Base-by-base conservation (phyloP, 1,284 basidiomycete genomes). In the Heterobasidion parviporum region DNA sequence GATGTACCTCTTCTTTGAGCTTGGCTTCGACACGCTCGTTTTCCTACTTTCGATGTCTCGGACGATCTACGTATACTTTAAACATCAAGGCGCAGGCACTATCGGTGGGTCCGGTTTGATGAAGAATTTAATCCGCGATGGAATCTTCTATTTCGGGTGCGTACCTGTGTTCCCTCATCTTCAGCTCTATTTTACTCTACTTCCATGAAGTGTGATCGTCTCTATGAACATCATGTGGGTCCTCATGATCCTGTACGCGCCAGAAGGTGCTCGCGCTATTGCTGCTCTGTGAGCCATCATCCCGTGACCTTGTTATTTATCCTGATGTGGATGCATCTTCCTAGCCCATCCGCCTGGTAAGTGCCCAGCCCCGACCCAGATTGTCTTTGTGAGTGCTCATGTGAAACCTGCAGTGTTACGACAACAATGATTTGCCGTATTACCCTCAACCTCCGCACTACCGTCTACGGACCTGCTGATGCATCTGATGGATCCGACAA, bases 161-260 rank as follows among this genome's bases (percentile, higher is more conserved):
- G 58, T 38, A 35, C n/a, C 15, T 43, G 18, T 34, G 33, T 20
- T 20, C 14, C 41, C 10, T 3, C 5, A 41, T 6, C 18, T 50
- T 59, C 16, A 12, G n/a, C 38, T 41, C 38, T 41, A 41, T 41
- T 41, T n/a, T 12, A 41, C 38, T 41, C n/a, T 6, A 6, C 38
- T 41, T 9, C 41, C 38, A 32, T 16, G 46, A 34, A 60, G 60
- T 6, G 58, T 47, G 35, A 61, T 61, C 32, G 59, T 61, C 54
- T 60, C 60, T 15, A 55, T 61, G 54, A 57, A 61, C 34, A 38
- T 61, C 8, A 56, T 50, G 35, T 61, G 60, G 60, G 60, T 60
- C 36, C 12, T 61, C 44, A 61, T 61, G 60, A 60, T 61, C 48
- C 15, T 61, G 35, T 50, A 61, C 36, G 60, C 60, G 3, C 60